Conservation (phyloP, 768 basidiomycete species). For the Macrolepiota fuliginosa region DNA sequence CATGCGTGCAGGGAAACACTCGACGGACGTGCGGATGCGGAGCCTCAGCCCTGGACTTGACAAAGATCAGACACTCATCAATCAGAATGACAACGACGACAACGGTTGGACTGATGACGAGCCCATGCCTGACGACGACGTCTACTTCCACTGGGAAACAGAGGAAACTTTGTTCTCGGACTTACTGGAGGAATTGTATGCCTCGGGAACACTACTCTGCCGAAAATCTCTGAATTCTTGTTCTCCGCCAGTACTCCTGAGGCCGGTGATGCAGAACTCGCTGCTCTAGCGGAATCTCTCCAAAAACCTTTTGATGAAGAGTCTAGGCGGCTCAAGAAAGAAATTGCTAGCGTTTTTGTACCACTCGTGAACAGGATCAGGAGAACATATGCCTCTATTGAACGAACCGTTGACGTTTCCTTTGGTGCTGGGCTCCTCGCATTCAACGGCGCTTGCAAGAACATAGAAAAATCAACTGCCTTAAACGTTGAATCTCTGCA, state of each 20-base stretch:
- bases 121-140: conserved; percentile 27
- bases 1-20: not conserved
- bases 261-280: conserved; percentile 28
- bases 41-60: conserved; percentile 5
- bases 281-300: conserved; percentile 36
- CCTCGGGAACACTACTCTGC: conserved; percentile 11
- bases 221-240: conserved; percentile 14
- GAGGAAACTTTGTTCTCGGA: conserved; percentile 51
- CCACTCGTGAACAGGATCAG: conserved; percentile 49
- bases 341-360: conserved; percentile 42
- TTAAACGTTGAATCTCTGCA: conserved; percentile 43
- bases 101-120: conserved; percentile 18
- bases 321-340: conserved; percentile 33
- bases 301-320: conserved; percentile 39
- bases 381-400: conserved; percentile 32
- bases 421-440: conserved; percentile 43
- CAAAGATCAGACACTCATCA: conserved; percentile 14
- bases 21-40: not conserved
- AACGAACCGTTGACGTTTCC: conserved; percentile 34
- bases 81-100: conserved; percentile 15
- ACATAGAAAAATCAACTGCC: conserved; percentile 37
- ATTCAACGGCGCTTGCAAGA: conserved; percentile 56
- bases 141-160: conserved; percentile 47
- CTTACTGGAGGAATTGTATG: conserved; percentile 43
- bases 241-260: conserved; percentile 22